phyloP scores from a whole-genome alignment of 2,329 filamentous ascomycete genomes.

The Aspergillus proliferans region DNA sequence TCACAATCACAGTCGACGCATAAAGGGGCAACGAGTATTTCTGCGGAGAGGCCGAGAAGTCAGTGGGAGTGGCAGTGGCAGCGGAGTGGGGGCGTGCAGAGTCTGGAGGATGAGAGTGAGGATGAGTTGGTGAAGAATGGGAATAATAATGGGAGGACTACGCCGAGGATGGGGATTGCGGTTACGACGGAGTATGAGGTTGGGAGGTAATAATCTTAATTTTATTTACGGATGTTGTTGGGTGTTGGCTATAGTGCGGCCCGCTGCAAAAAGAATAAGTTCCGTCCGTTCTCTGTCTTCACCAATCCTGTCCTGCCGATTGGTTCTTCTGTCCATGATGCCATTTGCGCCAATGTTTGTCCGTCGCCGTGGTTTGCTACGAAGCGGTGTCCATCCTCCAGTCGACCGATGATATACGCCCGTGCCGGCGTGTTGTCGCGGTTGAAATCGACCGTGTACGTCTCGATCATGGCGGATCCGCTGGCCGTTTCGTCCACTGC shows the following conservation, averaged over 20 bases:
- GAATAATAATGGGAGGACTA: too few species aligned
- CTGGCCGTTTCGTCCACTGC: slow-evolving; percentile 38
- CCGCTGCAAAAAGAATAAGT: neutral
- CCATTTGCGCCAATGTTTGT: neutral
- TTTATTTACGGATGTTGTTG: neutral
- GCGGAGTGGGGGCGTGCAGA: neutral
- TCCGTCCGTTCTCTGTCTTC: neutral
- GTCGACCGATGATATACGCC: slow-evolving; percentile 49
- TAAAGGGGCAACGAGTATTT: neutral
- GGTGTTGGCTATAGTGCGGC: neutral
- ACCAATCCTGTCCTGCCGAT: neutral
- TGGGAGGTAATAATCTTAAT: neutral
- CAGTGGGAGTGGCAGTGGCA: neutral
- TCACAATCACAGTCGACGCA: too few species aligned
- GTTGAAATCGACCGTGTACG: slow-evolving; percentile 55
- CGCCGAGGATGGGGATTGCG: slow-evolving; percentile 7
- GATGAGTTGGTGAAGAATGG: slow-evolving; percentile 13
- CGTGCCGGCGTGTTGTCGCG: slow-evolving; percentile 44
- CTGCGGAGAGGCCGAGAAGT: neutral
- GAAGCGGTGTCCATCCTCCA: slow-evolving; percentile 46
- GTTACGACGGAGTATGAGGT: slow-evolving; percentile 13
- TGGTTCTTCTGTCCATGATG: slow-evolving; percentile 1
- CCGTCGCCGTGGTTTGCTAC: slow-evolving; percentile 44
- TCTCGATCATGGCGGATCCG: slow-evolving; percentile 52
- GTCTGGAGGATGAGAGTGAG: slow-evolving; percentile 13